Conservation (phyloP, 1,284 basidiomycete genomes). For the Boletus smithii region DNA sequence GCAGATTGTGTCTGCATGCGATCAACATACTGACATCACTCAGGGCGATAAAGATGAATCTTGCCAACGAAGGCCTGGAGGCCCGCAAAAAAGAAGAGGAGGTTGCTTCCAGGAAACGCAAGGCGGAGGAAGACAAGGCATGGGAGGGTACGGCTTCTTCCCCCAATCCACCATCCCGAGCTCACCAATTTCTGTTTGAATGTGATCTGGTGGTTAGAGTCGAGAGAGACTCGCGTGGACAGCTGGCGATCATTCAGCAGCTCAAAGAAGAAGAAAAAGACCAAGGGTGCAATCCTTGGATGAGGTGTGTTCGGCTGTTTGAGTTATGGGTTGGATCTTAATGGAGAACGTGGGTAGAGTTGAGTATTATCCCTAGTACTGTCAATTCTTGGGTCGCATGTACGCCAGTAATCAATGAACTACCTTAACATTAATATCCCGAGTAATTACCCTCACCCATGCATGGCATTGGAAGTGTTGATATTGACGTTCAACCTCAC, state of each 20-base stretch:
- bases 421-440: neutral
- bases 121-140: constrained; percentile 74
- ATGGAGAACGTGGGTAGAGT: constrained; percentile 2
- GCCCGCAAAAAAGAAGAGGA: constrained; percentile 83
- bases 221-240: constrained; percentile 74
- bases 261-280: constrained; percentile 75
- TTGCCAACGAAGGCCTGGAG: constrained; percentile 82
- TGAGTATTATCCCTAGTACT: constrained; percentile 11
- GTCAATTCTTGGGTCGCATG: constrained; percentile 6
- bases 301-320: constrained; percentile 32
- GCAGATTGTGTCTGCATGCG: constrained; percentile 2
- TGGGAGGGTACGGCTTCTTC: constrained; percentile 68
- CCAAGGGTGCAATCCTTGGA: constrained; percentile 64
- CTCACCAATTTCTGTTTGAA: neutral
- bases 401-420: constrained; percentile 9
- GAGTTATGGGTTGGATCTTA: neutral
- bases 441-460: neutral
- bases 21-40: constrained; percentile 1
- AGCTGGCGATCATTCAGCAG: constrained; percentile 73
- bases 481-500: neutral
- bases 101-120: constrained; percentile 66
- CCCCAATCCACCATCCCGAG: neutral
- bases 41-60: constrained; percentile 80
- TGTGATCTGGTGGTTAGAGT: constrained; percentile 43
- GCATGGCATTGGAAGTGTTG: neutral